phyloP scores from a whole-genome alignment of 441 rosid genomes.

The Hura crepitans region DNA sequence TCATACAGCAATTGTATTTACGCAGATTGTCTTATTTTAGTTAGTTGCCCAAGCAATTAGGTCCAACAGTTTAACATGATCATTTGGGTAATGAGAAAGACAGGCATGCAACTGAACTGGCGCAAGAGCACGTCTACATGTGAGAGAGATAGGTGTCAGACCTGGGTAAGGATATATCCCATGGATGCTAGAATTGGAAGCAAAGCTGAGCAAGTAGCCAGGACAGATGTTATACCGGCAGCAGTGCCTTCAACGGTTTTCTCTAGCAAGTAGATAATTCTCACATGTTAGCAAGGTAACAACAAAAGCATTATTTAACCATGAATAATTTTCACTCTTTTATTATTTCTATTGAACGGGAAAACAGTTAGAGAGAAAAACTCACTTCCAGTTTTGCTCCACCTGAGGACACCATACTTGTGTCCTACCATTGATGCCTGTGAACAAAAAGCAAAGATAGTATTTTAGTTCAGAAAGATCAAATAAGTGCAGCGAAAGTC shows the following conservation, averaged over 20 bases:
- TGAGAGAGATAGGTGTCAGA: slow-evolving; percentile 26
- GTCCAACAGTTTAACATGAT: not conserved
- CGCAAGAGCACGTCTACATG: not conserved
- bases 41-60: not conserved
- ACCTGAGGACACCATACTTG: slow-evolving; percentile 88
- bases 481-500: not conserved
- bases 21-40: not conserved
- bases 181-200: slow-evolving; percentile 85
- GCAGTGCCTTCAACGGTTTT: slow-evolving; percentile 99
- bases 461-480: not conserved
- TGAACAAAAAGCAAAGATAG: not conserved
- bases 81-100: not conserved
- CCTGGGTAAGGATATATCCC: slow-evolving; percentile 72
- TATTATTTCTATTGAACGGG: not conserved
- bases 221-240: slow-evolving; percentile 84
- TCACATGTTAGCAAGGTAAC: slow-evolving; percentile 22
- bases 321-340: not conserved
- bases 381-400: slow-evolving; percentile 96
- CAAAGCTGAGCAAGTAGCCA: slow-evolving; percentile 70
- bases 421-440: slow-evolving; percentile 98
- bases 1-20: not conserved
- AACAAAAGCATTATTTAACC: not conserved
- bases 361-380: not conserved
- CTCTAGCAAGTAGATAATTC: slow-evolving; percentile 42
- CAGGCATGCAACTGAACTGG: not conserved